Base-by-base conservation (phyloP, 257 asterid species). In the Solanum sejunctum region DNA sequence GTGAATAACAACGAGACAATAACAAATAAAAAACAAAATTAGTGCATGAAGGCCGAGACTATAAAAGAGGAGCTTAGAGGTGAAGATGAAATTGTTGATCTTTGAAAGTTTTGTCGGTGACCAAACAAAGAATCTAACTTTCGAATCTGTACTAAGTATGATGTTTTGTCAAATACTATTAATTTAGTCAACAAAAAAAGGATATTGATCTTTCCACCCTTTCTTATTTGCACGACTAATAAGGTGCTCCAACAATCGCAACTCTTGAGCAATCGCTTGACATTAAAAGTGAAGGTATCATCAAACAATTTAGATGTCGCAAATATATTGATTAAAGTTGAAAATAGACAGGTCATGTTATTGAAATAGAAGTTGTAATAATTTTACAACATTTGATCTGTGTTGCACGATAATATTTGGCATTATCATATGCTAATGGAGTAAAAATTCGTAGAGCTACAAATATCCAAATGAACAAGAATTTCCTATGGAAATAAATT, bases 141-240 rank as follows among this genome's bases (percentile, higher is more conserved):
- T 3, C 45, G 10, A 66, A 66, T 66, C 45, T 66, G 45, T 12
- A 47, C 73, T 28, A 15, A 66, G 28, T 28, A 8, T n/a, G 12
- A n/a, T 66, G 73, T 66, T 66, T 18, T 28, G 45, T 32, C 21
- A 28, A 32, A 66, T 32, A 66, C 47, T n/a, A 43, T 20, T 41
- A 71, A 71, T 43, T 72, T 43, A 43, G 80, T 12, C 56, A 72
- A 56, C 57, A 20, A 10, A 39, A 36, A 88, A 94, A 92, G 98
- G 99, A 96, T 96, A 96, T 94, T 92, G 88, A 6, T 87, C 75
- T 85, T 94, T 93, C 93, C 96, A 88, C 80, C 99, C 99, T 92
- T 94, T 93, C 88, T 93, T 98, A 86, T 93, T 92, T 85, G 98
- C 95, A 15, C 21, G 90, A 20, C 91, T 91, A 28, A 90, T 92